phyloP scores from a whole-genome alignment of 441 rosid genomes.

The Sinapis alba region DNA sequence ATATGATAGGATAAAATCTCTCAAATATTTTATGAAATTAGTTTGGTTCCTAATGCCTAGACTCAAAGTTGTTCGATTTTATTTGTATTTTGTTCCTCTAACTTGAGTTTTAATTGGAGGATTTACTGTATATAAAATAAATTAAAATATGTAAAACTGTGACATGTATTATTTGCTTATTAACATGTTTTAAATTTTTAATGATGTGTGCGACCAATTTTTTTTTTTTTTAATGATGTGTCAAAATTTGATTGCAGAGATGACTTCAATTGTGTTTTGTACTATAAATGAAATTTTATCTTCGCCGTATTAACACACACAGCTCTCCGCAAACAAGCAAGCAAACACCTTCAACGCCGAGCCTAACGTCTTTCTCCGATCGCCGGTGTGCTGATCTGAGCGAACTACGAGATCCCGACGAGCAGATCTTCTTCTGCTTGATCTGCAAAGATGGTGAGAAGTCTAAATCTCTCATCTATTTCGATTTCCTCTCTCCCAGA shows the following conservation, averaged over 20 bases:
- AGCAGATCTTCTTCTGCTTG: slow-evolving; percentile 16
- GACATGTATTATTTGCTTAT: background rate
- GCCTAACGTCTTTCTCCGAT: slow-evolving; percentile 30
- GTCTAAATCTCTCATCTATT: slow-evolving; percentile 35
- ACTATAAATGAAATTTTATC: background rate
- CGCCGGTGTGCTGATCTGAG: slow-evolving; percentile 30
- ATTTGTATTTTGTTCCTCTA: no score
- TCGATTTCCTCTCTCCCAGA: slow-evolving; percentile 4
- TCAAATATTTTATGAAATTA: no score
- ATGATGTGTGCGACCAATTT: no score
- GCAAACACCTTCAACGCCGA: no score
- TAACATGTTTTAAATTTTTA: background rate
- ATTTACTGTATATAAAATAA: background rate
- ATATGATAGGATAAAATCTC: background rate
- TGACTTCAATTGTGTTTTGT: background rate
- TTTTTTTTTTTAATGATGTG: background rate
- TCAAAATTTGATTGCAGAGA: background rate
- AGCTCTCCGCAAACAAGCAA: slow-evolving; percentile 16
- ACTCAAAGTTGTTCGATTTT: background rate
- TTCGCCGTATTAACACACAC: slow-evolving; percentile 19
- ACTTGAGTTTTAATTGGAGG: no score
- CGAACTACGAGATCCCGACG: slow-evolving; percentile 26
- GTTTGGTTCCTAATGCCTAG: no score
- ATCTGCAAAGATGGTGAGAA: slow-evolving; percentile 66
- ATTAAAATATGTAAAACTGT: background rate